Evolutionary conservation across 2,329 filamentous ascomycete genomes (phyloP).

Genomic region (Dothiorella sarmentorum): DNA sequence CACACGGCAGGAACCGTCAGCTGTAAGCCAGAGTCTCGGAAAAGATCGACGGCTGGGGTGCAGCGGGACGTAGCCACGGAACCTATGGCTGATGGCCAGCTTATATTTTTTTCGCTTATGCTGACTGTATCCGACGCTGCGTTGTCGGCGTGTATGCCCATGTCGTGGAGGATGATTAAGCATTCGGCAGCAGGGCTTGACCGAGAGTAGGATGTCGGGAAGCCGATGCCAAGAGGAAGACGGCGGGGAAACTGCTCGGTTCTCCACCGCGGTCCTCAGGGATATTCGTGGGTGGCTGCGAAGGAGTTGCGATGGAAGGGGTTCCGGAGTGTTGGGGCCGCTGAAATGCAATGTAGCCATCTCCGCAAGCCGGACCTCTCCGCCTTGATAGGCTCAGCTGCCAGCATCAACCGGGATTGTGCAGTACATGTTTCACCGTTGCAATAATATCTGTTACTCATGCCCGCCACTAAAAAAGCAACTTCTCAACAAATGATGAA

Average conservation of each 20-base stretch:
- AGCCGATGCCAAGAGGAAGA: background rate
- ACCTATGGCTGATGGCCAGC: background rate
- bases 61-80: too few species aligned
- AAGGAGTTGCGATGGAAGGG: too few species aligned
- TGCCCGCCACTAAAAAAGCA: too few species aligned
- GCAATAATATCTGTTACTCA: too few species aligned
- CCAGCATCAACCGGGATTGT: background rate
- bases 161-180: slow-evolving; percentile 5
- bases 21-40: background rate
- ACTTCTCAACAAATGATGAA: too few species aligned
- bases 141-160: slow-evolving; percentile 3
- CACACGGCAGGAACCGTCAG: background rate
- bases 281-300: too few species aligned
- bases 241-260: background rate
- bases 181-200: background rate
- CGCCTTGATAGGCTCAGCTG: background rate
- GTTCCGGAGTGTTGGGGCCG: slow-evolving; percentile 10
- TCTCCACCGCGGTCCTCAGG: slow-evolving; percentile 7
- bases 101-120: background rate
- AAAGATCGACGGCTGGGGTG: background rate
- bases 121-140: slow-evolving; percentile 7
- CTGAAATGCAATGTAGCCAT: background rate
- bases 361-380: background rate
- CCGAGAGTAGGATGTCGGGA: background rate
- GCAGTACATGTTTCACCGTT: background rate